A percentile compares a stretch with the other conserved stretches of the same genome.
These are phyloP conservation scores for Schizosaccharomyces octosporus DNA, from an alignment of 805 yeast species.

Conservation along the genomic window DNA sequence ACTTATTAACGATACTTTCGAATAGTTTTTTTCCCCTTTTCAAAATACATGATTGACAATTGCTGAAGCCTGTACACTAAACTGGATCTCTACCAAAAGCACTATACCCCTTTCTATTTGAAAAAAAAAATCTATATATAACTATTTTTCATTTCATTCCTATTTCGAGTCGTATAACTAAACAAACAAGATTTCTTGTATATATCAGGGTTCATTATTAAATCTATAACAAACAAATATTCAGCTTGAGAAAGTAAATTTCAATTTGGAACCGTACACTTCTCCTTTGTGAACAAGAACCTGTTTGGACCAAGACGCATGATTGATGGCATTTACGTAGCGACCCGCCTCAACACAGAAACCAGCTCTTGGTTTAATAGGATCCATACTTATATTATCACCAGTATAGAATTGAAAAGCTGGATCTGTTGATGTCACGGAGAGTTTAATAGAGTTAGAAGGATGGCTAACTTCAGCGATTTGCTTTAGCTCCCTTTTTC, in stretches of 20 bases:
- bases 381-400: slow-evolving; percentile 11
- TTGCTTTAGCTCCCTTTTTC: slow-evolving; percentile 15
- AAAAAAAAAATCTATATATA: no score
- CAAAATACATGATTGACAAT: no score
- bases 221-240: no score
- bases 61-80: no score
- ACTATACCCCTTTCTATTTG: no score
- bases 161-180: no score
- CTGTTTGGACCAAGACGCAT: slow-evolving; percentile 22
- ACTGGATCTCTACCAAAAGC: no score
- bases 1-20: background rate
- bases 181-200: no score
- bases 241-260: background rate
- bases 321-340: slow-evolving; percentile 29
- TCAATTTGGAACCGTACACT: slow-evolving; percentile 25
- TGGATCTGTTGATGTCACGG: slow-evolving; percentile 35
- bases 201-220: no score
- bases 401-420: slow-evolving; percentile 44
- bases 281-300: slow-evolving; percentile 27
- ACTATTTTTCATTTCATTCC: no score
- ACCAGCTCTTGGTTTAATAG: slow-evolving; percentile 20
- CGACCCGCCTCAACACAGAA: slow-evolving; percentile 41
- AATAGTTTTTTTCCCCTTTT: background rate
- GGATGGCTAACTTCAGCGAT: slow-evolving; percentile 16
- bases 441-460: slow-evolving; percentile 19